Evolutionary conservation across 768 basidiomycete species (phyloP).

Genomic region (Inosperma sp.): DNA sequence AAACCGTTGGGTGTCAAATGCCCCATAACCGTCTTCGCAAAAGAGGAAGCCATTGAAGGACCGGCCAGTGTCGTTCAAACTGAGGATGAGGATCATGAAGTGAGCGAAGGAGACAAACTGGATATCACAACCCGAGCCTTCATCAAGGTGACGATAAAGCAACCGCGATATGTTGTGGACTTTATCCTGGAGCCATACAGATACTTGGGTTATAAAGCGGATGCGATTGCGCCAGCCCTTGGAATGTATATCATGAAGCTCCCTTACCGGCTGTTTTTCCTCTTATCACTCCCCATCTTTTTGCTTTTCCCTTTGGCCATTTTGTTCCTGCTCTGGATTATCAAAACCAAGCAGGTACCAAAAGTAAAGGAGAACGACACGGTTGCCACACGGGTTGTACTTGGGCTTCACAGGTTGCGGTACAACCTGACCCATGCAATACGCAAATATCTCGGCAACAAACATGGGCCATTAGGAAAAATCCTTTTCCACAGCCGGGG

Average conservation of each 20-base stretch:
- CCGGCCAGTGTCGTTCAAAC: neutral
- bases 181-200: neutral
- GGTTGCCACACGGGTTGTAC: neutral
- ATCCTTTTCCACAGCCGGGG: neutral
- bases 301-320: neutral
- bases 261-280: neutral
- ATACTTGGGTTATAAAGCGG: neutral
- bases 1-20: slow-evolving; percentile 25
- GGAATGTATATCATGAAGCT: neutral
- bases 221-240: no score
- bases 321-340: neutral
- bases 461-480: neutral
- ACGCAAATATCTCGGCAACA: neutral
- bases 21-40: slow-evolving; percentile 2
- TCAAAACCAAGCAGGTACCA: no score
- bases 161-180: no score
- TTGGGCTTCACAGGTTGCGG: neutral
- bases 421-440: neutral
- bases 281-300: neutral
- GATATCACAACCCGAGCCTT: no score
- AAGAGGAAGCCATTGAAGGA: neutral
- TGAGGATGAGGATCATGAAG: neutral
- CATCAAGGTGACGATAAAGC: no score
- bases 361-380: neutral
- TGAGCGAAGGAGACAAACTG: no score